Base-by-base conservation (phyloP, 805 yeast species). In the Ogataea ganodermae region DNA sequence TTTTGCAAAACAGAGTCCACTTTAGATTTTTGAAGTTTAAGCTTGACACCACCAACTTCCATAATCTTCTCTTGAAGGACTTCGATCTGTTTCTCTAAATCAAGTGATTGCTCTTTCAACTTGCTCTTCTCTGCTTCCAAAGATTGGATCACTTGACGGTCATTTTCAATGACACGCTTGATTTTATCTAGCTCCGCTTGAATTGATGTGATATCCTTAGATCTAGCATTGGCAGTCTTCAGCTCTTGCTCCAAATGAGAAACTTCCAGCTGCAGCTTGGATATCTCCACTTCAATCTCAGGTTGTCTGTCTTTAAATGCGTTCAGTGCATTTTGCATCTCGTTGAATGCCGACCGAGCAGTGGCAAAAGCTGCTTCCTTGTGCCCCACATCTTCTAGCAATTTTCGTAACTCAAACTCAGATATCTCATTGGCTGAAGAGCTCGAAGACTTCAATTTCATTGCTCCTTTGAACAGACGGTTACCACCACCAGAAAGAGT, bases 401-500 rank as follows among this genome's bases (percentile, higher is more conserved):
- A 66, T 35, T 72, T 65, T 1, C 70, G 66, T 1, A 88, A 75
- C 40, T 83, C 88, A 14, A 75, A 81, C 18, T 80, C 81, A 3
- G 84, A 72, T 12, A 76, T 63, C n/a, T 70, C 73, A 3, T 42
- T 26, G 10, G 48, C 58, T 1, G 44, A 17, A 14, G 51, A 40
- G 13, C 62, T 52, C 1, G 70, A 57, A 16, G 78, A 72, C 28
- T 71, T 62, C 33, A 76, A 68, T 48, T 75, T 80, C 96, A 94
- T 89, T 2, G 86, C 84, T 5, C 98, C 99, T 42, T 77, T 77
- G 14, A 78, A 75, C 7, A 75, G 78, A 32, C 77, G 72, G 45
- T 75, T 78, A 44, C 98, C 99, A 68, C 99, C 99, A 58, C 99
- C 99, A 39, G 96, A 82, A 84, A 95, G 83, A 1, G 97, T 88